Conservation (phyloP, 2,329 filamentous ascomycete species). For the Phyllosticta citribraziliensis region DNA sequence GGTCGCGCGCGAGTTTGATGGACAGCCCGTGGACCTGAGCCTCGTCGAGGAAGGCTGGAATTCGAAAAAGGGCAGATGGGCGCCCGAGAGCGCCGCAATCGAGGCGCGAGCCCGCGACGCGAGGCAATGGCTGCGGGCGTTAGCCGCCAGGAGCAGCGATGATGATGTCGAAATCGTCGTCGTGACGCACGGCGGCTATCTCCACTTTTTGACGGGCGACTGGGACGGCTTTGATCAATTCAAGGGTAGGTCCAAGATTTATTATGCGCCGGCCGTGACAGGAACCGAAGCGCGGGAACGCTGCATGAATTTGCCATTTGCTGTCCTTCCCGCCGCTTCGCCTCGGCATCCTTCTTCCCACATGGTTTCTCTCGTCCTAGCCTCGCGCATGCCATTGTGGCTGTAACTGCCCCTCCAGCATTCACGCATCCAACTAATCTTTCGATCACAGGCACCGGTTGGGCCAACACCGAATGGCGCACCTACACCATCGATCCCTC, state of each 20-base stretch:
- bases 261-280: not conserved
- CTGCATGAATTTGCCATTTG: not conserved
- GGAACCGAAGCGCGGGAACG: not conserved
- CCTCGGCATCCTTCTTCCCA: not conserved
- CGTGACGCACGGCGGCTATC: constrained; percentile 72
- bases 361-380: not conserved
- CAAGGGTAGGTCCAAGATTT: constrained; percentile 25
- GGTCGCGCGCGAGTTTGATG: constrained; percentile 52
- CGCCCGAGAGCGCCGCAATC: constrained; percentile 39
- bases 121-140: constrained; percentile 45
- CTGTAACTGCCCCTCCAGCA: not conserved
- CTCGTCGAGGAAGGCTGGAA: constrained; percentile 58
- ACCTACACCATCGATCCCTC: constrained; percentile 53
- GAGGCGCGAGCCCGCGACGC: constrained; percentile 51
- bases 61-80: constrained; percentile 42
- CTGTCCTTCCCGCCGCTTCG: not conserved
- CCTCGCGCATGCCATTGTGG: not conserved
- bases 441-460: constrained; percentile 52
- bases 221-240: constrained; percentile 52
- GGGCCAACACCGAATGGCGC: constrained; percentile 64
- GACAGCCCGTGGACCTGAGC: constrained; percentile 50
- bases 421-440: not conserved
- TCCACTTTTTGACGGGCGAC: constrained; percentile 80
- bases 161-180: constrained; percentile 60
- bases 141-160: constrained; percentile 12